Evolutionary conservation across 108 stramenopile genomes (phyloP).

Genomic region (Discostella stelligeroides): DNA sequence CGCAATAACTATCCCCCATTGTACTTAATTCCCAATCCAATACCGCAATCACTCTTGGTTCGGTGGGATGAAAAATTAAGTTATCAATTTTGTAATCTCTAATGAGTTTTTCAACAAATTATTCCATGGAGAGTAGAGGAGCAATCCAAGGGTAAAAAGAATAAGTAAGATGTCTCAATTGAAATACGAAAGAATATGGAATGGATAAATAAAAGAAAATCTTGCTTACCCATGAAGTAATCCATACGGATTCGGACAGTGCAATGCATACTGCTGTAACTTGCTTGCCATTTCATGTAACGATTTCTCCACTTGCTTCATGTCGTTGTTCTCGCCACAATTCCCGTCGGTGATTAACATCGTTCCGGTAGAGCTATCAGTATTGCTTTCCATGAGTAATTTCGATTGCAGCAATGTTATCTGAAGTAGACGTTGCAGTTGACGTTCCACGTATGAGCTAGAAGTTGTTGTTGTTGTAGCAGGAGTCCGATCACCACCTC

Average conservation of each 20-base stretch:
- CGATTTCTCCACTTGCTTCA: constrained; percentile 26
- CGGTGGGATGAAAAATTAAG: constrained; percentile 89
- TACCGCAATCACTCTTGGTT: constrained; percentile 90
- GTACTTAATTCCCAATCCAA: constrained; percentile 98
- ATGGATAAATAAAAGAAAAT: no score
- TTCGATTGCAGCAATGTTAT: constrained; percentile 75
- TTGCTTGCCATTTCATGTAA: constrained; percentile 49
- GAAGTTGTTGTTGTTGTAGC: neutral
- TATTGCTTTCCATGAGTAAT: constrained; percentile 23
- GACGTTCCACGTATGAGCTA: constrained; percentile 60
- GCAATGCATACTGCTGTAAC: constrained; percentile 46
- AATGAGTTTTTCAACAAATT: no score
- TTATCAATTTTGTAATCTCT: constrained; percentile 98
- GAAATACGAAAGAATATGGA: no score
- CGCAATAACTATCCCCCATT: constrained; percentile 90
- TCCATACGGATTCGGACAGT: constrained; percentile 60
- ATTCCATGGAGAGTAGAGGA: no score
- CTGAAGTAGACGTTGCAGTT: constrained; percentile 71
- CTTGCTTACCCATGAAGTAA: constrained; percentile 96
- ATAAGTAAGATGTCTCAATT: no score
- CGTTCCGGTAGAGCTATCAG: no score
- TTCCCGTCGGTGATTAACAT: neutral
- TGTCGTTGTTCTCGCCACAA: no score
- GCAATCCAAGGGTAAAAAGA: no score
- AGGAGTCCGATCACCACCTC: constrained; percentile 62